Conservation (phyloP, 306 rosid genomes). For the Leucaena leucocephala region DNA sequence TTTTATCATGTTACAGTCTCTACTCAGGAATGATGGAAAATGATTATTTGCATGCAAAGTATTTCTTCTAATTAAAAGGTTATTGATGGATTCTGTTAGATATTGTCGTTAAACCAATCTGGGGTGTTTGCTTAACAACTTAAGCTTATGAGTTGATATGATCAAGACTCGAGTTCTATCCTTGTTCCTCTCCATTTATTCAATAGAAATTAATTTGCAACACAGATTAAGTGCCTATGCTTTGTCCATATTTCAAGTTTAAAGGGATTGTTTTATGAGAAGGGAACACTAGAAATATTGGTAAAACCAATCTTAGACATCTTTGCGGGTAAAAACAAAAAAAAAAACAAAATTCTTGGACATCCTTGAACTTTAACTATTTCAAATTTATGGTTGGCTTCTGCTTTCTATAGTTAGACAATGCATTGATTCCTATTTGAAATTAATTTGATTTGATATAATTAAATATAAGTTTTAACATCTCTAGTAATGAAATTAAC, state of each 20-base stretch:
- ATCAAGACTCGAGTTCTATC: neutral
- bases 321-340: neutral
- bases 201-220: neutral
- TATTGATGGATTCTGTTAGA: neutral
- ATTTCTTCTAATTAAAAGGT: neutral
- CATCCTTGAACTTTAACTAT: neutral
- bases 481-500: neutral
- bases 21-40: neutral
- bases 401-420: neutral
- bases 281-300: neutral
- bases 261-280: neutral
- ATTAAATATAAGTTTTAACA: neutral
- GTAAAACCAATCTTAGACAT: neutral
- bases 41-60: neutral
- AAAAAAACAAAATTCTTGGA: neutral
- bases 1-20: constrained; percentile 22
- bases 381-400: constrained; percentile 16
- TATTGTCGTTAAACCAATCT: neutral
- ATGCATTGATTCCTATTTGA: constrained; percentile 12
- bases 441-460: constrained; percentile 1
- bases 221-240: neutral
- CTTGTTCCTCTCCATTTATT: neutral
- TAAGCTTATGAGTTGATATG: neutral
- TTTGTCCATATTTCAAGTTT: neutral
- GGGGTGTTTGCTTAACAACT: neutral